A percentile compares a stretch with the other conserved stretches of the same genome.
Evolutionary conservation across 495 filamentous ascomycete species (phyloP).

Genomic region (Annulohypoxylon stygium): DNA sequence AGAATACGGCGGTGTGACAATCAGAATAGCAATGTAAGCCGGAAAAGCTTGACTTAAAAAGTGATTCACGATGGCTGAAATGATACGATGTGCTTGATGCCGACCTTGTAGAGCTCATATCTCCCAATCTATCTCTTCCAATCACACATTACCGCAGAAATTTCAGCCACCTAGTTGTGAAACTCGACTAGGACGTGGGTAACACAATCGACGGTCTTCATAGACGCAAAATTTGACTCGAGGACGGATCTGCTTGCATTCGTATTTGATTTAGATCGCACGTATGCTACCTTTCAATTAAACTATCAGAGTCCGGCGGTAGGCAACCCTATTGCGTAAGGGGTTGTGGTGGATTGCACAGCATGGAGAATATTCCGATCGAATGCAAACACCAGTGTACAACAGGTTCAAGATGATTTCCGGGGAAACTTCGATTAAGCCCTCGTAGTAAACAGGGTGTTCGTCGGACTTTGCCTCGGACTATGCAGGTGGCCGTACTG

Average conservation of each 20-base stretch:
- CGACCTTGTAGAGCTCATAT: not conserved
- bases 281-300: not conserved
- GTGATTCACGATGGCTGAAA: not conserved
- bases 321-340: not conserved
- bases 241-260: not conserved
- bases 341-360: not conserved
- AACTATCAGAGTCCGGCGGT: not conserved
- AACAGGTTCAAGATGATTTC: not conserved
- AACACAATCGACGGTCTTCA: not conserved
- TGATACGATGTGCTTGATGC: not conserved
- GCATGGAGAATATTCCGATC: constrained; percentile 6
- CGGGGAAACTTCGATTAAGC: not conserved
- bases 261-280: constrained; percentile 6
- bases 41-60: not conserved
- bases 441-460: not conserved
- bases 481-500: not conserved
- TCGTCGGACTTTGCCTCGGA: constrained; percentile 2
- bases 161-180: not conserved
- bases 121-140: constrained; percentile 3
- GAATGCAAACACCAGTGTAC: not conserved
- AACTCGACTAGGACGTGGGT: not conserved
- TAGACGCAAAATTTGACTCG: not conserved
- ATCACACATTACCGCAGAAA: not conserved
- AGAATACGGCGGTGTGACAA: not conserved
- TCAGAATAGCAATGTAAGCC: not conserved